Percentiles rank a stretch among this genome's conserved stretches.
Conservation (phyloP, 129 eudicot species). For the Pseudognaphalium luteoalbum region DNA sequence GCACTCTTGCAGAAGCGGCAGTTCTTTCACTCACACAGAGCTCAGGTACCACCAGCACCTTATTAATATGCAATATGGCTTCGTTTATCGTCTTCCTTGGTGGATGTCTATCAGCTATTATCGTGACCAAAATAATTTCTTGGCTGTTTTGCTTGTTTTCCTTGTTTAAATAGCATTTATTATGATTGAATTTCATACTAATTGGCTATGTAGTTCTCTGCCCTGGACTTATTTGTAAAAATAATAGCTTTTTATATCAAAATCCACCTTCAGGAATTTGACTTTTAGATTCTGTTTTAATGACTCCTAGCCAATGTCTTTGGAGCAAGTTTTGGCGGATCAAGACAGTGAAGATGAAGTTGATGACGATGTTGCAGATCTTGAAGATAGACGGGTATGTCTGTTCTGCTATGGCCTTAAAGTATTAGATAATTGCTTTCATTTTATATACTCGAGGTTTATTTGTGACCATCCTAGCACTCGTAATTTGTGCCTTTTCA, state of each 20-base stretch:
- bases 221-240: not conserved
- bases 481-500: not conserved
- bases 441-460: not conserved
- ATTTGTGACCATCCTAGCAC: not conserved
- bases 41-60: constrained; percentile 63
- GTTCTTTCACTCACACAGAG: constrained; percentile 96
- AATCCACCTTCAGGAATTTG: not conserved
- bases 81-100: not conserved
- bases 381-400: constrained; percentile 91
- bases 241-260: not conserved
- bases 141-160: not conserved
- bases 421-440: constrained; percentile 6
- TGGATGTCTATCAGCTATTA: not conserved
- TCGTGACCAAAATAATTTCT: not conserved
- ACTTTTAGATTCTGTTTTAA: constrained; percentile 6
- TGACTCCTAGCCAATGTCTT: constrained; percentile 66
- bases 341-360: constrained; percentile 97
- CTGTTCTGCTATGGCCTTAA: constrained; percentile 3
- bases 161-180: not conserved
- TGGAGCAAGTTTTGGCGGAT: constrained; percentile 88
- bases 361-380: constrained; percentile 94
- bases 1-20: constrained; percentile 82
- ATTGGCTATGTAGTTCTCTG: not conserved
- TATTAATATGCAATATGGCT: constrained; percentile 4
- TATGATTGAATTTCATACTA: not conserved